phyloP scores from a whole-genome alignment of 1,284 basidiomycete genomes.

The Schizopora paradoxa region DNA sequence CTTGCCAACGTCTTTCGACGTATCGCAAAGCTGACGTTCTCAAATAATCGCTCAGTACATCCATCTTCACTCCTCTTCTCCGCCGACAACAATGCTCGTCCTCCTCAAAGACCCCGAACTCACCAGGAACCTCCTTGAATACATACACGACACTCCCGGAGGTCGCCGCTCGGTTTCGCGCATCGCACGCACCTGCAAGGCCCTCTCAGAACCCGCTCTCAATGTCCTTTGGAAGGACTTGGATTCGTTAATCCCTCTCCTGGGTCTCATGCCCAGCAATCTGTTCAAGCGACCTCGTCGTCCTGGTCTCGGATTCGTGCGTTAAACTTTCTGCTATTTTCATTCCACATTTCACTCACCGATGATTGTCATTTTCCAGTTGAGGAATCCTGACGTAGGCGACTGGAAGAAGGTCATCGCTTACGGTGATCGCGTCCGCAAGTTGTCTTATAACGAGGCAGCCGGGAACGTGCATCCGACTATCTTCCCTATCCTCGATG shows the following conservation, averaged over 20 bases:
- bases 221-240: constrained; percentile 70
- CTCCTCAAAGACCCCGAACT: constrained; percentile 63
- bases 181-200: constrained; percentile 67
- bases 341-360: constrained; percentile 1
- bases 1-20: too few species aligned
- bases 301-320: constrained; percentile 69
- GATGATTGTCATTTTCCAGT: constrained; percentile 32
- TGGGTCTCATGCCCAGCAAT: constrained; percentile 61
- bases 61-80: constrained; percentile 27
- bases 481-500: constrained; percentile 60
- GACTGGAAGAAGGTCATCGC: constrained; percentile 63
- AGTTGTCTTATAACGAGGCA: constrained; percentile 63
- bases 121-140: constrained; percentile 58
- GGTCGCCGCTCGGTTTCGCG: constrained; percentile 61
- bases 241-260: constrained; percentile 65
- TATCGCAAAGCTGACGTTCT: not conserved
- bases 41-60: too few species aligned
- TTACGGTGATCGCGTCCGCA: constrained; percentile 61
- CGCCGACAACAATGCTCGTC: constrained; percentile 43
- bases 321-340: constrained; percentile 29
- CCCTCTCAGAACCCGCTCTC: constrained; percentile 66
- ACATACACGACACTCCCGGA: constrained; percentile 58
- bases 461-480: constrained; percentile 55
- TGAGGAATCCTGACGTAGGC: constrained; percentile 50
- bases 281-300: constrained; percentile 62